phyloP scores from a whole-genome alignment of 345 rosid genomes.

The Salix purpurea region DNA sequence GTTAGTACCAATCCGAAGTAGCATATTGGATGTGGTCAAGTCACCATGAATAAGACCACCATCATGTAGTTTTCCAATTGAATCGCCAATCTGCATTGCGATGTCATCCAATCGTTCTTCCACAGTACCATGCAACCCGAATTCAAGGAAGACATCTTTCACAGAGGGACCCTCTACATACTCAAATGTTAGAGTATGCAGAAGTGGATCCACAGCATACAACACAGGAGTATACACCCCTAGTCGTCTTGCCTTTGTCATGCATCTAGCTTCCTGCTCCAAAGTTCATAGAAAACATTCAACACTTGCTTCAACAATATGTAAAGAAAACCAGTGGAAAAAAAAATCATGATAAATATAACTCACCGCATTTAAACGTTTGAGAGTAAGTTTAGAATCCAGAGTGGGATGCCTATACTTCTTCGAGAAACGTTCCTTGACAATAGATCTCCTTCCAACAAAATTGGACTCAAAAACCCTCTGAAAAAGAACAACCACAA shows the following conservation, averaged over 20 bases:
- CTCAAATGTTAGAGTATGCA: conserved; percentile 78
- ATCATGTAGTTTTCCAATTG: conserved; percentile 85
- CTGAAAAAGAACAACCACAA: conserved; percentile 31
- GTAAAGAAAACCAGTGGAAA: neutral
- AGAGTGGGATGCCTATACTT: conserved; percentile 87
- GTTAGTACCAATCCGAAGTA: conserved; percentile 54
- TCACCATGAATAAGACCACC: conserved; percentile 98
- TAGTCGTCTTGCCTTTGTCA: conserved; percentile 89
- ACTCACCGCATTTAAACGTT: conserved; percentile 85
- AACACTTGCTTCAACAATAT: neutral
- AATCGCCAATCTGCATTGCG: conserved; percentile 77
- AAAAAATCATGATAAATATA: neutral
- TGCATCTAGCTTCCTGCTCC: conserved; percentile 85
- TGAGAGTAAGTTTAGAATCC: conserved; percentile 79
- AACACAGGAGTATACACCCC: conserved; percentile 78
- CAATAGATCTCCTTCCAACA: conserved; percentile 62
- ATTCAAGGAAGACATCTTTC: conserved; percentile 71
- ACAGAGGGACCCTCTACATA: conserved; percentile 73
- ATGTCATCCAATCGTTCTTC: conserved; percentile 70
- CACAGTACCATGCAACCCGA: conserved; percentile 59
- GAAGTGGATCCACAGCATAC: conserved; percentile 65
- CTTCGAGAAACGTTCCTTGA: conserved; percentile 93
- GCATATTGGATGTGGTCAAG: conserved; percentile 91
- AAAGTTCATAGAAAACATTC: neutral
- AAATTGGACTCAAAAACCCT: conserved; percentile 76